These are phyloP conservation scores for Cyberlindnera mycetangii DNA, from an alignment of 805 yeast genomes.

Conservation along the genomic window DNA sequence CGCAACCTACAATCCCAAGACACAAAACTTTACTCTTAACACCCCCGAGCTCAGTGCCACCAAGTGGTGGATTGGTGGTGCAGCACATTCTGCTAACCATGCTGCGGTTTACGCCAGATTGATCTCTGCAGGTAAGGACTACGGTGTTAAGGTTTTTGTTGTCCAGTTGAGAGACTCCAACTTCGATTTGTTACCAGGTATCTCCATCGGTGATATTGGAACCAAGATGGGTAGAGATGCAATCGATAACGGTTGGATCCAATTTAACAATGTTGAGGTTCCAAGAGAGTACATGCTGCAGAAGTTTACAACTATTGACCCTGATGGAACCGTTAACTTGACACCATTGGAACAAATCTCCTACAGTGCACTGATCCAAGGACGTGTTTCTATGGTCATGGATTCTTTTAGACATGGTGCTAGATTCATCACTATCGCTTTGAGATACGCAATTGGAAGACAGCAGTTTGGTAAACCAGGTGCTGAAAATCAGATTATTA, in stretches of 20 bases:
- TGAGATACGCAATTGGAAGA: conserved; percentile 63
- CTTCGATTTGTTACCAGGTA: conserved; percentile 65
- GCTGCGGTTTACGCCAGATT: conserved; percentile 79
- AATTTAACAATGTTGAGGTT: conserved; percentile 75
- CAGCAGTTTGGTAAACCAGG: conserved; percentile 61
- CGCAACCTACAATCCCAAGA: conserved; percentile 67
- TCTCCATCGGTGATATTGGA: conserved; percentile 88
- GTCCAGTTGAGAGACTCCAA: conserved; percentile 83
- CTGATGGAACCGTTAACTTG: conserved; percentile 66
- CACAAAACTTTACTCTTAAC: conserved; percentile 68
- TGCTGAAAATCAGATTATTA: conserved; percentile 70
- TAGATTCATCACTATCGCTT: conserved; percentile 77
- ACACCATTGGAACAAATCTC: conserved; percentile 85
- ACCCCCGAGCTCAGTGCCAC: conserved; percentile 93
- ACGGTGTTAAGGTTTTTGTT: conserved; percentile 91
- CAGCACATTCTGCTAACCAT: conserved; percentile 92
- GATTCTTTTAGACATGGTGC: conserved; percentile 83
- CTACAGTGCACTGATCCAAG: conserved; percentile 82
- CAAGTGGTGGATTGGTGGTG: conserved; percentile 99
- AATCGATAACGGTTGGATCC: conserved; percentile 96
- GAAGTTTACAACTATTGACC: conserved; percentile 69
- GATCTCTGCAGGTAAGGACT: conserved; percentile 76
- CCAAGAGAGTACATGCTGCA: conserved; percentile 73
- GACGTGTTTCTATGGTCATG: conserved; percentile 85
- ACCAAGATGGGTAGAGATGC: conserved; percentile 96